Base-by-base conservation (phyloP, 257 asterid genomes). In the Leonotis leonurus region DNA sequence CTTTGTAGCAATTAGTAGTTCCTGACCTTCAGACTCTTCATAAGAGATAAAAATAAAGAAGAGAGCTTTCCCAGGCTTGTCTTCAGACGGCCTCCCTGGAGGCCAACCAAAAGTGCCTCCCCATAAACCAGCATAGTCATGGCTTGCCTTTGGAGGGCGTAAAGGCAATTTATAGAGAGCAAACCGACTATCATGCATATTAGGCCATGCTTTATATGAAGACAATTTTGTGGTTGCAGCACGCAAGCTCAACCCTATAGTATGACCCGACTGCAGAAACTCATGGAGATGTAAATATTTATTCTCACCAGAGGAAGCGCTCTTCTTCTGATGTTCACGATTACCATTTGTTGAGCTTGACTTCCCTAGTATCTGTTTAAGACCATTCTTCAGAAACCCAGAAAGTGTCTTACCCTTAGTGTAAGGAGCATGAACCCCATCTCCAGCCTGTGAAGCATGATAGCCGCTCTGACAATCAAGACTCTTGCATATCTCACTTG, bases 21-120 rank as follows among this genome's bases (percentile, higher is more conserved):
- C 76, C 54, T 83, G 81, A 69, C 83, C 91, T 63, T 81, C 86
- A 7, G 88, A 75, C 74, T 85, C 86, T 64, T 87, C 95, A 39
- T 89, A 89, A 58, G 97, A 89, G 56, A 89, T 74, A 75, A 81
- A 73, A 53, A 89, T 79, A 52, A 89, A 78, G 77, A 84, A 89
- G 17, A 87, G 85, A 16, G 95, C 94, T 67, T 83, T 87, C 29
- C 94, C 92, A 12, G 84, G 90, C 76, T 85, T 89, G 71, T 87
- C 94, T 52, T 86, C 89, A 25, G 81, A 52, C 22, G 79, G 84
- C 64, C 46, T 75, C 57, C 94, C 94, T 0, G 91, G 94, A 37
- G 97, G 97, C 97, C 95, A 87, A 65, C 97, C 95, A 54, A 87
- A 89, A 29, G 88, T 85, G 29, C 95, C 97, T 50, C 94, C 97